phyloP scores from a whole-genome alignment of 2,329 filamentous ascomycete species.

The Hypoxylon sp. region DNA sequence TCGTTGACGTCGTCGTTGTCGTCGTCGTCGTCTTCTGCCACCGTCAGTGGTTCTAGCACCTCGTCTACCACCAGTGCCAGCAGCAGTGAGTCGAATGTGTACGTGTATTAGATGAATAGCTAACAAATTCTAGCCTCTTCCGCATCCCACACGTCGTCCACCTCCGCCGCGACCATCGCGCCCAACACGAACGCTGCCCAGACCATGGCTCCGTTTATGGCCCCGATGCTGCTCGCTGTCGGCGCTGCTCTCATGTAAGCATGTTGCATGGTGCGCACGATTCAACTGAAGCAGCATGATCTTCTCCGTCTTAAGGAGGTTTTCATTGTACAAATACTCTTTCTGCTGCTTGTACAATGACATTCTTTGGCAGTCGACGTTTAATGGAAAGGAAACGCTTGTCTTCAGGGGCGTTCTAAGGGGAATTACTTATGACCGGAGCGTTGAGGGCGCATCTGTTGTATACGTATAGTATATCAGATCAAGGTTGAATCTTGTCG shows the following conservation, averaged over 20 bases:
- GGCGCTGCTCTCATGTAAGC: slow-evolving; percentile 48
- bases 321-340: slow-evolving; percentile 36
- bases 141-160: slow-evolving; percentile 30
- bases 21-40: slow-evolving; percentile 42
- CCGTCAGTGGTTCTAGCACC: slow-evolving; percentile 42
- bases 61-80: slow-evolving; percentile 27
- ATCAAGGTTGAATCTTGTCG: slow-evolving; percentile 34
- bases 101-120: slow-evolving; percentile 4
- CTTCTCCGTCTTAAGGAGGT: slow-evolving; percentile 1
- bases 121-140: slow-evolving; percentile 39
- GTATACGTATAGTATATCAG: slow-evolving; percentile 29
- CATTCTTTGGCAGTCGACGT: slow-evolving; percentile 22
- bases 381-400: slow-evolving; percentile 35
- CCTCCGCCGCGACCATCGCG: slow-evolving; percentile 35
- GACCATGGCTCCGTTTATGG: slow-evolving; percentile 48
- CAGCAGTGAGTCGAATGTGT: slow-evolving; percentile 36
- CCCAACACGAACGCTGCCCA: slow-evolving; percentile 51
- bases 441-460: slow-evolving; percentile 14
- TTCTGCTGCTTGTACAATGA: slow-evolving; percentile 29
- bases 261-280: not conserved
- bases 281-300: slow-evolving; percentile 15
- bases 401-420: slow-evolving; percentile 13
- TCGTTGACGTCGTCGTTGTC: slow-evolving; percentile 45
- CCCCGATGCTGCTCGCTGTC: slow-evolving; percentile 46
- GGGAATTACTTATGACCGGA: slow-evolving; percentile 17